Evolutionary conservation across 495 filamentous ascomycete species (phyloP), one percentile per base, ranked within the genome.

Genomic region (Penicillium argentinense): DNA sequence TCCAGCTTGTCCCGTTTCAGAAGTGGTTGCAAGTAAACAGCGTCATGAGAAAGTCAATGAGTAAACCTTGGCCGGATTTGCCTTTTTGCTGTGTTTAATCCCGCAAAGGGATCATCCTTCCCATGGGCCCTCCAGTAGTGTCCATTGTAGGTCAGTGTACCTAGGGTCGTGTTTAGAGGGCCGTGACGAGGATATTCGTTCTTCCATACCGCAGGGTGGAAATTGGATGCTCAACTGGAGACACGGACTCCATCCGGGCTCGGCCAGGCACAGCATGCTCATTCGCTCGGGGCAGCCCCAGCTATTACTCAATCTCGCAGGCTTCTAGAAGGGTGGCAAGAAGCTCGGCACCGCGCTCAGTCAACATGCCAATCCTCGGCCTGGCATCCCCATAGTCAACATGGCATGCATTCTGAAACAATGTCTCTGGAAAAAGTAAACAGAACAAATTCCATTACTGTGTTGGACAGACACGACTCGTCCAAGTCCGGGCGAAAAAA

Each of bases 301-400:
- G 26, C 14, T 5, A 14, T 57, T 47, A 55, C 57, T 57, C 17
- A 14, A 50, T 50, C 27, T 12, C 60, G 51, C 24, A 63, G 42
- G 17, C 47, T 63, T 63, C 60, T 58, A 63, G 60, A 63, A 63
- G 44, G n/a, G 52, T 60, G 51, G 57, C 41, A 49, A 60, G 46
- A 39, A 43, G 39, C 49, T 48, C 43, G 58, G 46, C 52, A 48
- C 33, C 16, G 29, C 33, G 11, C 14, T 46, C 37, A 22, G 38
- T 30, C 30, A 9, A 43, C 53, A 56, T 56, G 19, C 53, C 53
- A 53, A 40, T 41, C 23, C 40, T 45, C 18, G 17, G 41, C 19
- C 33, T 29, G 30, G 38, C 18, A 21, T 36, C 21, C 33, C 12
- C 16, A 5, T 11, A 11, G 25, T n/a, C n/a, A n/a, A 4, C 13